phyloP scores from a whole-genome alignment of 2,329 filamentous ascomycete genomes.

The Fusarium mangiferae region DNA sequence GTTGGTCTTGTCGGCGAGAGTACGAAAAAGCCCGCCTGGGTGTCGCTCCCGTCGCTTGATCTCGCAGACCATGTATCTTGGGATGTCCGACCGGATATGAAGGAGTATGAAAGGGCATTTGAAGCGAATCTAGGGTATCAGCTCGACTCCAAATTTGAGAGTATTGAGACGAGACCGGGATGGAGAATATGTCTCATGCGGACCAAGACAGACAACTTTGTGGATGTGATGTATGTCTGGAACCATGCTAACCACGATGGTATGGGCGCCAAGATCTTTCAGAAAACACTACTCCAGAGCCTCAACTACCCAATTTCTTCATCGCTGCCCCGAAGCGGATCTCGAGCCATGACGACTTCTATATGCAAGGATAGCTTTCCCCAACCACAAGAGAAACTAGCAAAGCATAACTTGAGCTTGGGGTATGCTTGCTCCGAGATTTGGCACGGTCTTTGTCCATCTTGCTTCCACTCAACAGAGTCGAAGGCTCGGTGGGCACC shows the following conservation, averaged over 20 bases:
- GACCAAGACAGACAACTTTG: not conserved
- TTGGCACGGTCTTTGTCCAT: not conserved
- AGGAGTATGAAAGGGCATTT: not conserved
- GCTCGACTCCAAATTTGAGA: not conserved
- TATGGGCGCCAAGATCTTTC: slow-evolving; percentile 3
- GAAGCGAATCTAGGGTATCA: slow-evolving; percentile 2
- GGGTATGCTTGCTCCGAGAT: not conserved
- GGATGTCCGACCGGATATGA: not conserved
- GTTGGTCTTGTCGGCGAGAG: not conserved
- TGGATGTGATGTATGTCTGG: slow-evolving; percentile 11
- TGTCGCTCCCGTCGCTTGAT: not conserved
- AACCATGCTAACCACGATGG: not conserved
- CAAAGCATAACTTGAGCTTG: slow-evolving; percentile 1
- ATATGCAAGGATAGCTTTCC: not conserved
- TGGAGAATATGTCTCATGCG: slow-evolving; percentile 11
- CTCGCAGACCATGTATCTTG: slow-evolving; percentile 5
- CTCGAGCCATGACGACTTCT: not conserved
- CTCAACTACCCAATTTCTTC: not conserved
- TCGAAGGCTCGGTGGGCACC: not conserved
- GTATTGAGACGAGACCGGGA: not conserved
- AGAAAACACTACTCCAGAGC: not conserved
- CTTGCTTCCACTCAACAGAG: not conserved
- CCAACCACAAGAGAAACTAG: slow-evolving; percentile 1
- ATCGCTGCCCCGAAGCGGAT: not conserved
- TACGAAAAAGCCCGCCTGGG: slow-evolving; percentile 1